phyloP scores from a whole-genome alignment of 805 yeast genomes.

The Hanseniaspora meyeri region DNA sequence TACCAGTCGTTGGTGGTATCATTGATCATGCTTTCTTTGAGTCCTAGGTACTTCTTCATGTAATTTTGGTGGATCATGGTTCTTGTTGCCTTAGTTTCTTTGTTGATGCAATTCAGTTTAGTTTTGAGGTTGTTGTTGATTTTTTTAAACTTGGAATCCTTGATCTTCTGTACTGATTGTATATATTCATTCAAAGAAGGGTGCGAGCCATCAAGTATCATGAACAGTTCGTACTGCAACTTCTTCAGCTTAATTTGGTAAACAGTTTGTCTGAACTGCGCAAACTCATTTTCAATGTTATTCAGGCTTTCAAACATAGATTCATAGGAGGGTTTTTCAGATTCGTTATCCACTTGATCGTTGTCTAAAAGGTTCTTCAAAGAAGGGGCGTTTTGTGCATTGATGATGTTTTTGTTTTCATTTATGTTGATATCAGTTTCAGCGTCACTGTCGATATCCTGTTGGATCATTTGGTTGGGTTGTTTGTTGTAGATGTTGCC shows the following conservation, averaged over 20 bases:
- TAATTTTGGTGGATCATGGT: conserved; percentile 76
- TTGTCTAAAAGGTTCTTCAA: conserved; percentile 13
- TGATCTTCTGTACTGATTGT: conserved; percentile 56
- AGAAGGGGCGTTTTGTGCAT: neutral
- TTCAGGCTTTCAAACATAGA: conserved; percentile 38
- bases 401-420: neutral
- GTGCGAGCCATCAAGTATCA: conserved; percentile 81
- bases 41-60: conserved; percentile 52
- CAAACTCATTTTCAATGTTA: conserved; percentile 75
- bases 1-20: conserved; percentile 82
- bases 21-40: conserved; percentile 50
- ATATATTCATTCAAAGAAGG: conserved; percentile 73
- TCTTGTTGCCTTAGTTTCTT: conserved; percentile 68
- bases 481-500: neutral
- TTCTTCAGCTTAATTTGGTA: conserved; percentile 72
- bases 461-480: conserved; percentile 16
- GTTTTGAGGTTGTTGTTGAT: conserved; percentile 45
- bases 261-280: conserved; percentile 67
- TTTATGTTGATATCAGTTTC: conserved; percentile 15
- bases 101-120: conserved; percentile 62
- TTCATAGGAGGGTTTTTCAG: conserved; percentile 27
- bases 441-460: conserved; percentile 46
- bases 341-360: conserved; percentile 19
- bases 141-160: conserved; percentile 52
- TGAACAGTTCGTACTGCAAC: conserved; percentile 67